Conservation (phyloP, 805 yeast genomes). For the Zygosaccharomyces kombuchaensis region DNA sequence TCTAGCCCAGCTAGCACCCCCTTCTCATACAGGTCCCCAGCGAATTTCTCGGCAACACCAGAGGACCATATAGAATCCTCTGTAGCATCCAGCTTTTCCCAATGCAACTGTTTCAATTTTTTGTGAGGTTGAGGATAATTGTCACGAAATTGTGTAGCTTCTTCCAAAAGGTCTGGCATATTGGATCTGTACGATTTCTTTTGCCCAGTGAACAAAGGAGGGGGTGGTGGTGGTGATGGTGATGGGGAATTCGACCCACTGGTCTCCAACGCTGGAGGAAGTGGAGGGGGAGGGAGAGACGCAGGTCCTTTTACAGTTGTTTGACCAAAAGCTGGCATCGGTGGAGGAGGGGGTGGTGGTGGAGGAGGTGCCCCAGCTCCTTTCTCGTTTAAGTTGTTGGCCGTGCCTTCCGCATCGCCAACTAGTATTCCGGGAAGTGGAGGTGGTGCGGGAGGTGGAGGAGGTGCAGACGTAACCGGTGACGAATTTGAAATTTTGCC, state of each 20-base stretch:
- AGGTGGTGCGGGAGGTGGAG: conserved; percentile 14
- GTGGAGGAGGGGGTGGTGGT: conserved; percentile 25
- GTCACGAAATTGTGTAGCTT: conserved; percentile 39
- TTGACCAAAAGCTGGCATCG: conserved; percentile 11
- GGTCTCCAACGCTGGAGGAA: conserved; percentile 31
- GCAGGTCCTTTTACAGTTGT: conserved; percentile 2
- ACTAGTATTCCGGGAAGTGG: conserved; percentile 8
- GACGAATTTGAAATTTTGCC: conserved; percentile 8
- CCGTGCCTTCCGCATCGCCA: neutral
- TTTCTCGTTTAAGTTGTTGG: neutral
- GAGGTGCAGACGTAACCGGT: conserved; percentile 2
- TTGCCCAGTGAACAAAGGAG: conserved; percentile 18
- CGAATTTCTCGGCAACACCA: conserved; percentile 50
- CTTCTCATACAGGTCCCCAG: conserved; percentile 60
- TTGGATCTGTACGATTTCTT: conserved; percentile 16
- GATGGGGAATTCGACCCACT: conserved; percentile 15
- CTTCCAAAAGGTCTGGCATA: conserved; percentile 32
- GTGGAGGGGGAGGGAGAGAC: conserved; percentile 33
- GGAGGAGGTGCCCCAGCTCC: conserved; percentile 23
- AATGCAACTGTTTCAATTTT: conserved; percentile 89
- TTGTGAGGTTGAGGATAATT: conserved; percentile 63
- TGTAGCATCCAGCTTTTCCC: conserved; percentile 88
- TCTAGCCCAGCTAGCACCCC: conserved; percentile 87
- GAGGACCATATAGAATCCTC: conserved; percentile 84
- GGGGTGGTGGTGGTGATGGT: conserved; percentile 38